These are phyloP conservation scores for Vanderwaltozyma yarrowii DNA, from an alignment of 805 yeast genomes.

Conservation along the genomic window DNA sequence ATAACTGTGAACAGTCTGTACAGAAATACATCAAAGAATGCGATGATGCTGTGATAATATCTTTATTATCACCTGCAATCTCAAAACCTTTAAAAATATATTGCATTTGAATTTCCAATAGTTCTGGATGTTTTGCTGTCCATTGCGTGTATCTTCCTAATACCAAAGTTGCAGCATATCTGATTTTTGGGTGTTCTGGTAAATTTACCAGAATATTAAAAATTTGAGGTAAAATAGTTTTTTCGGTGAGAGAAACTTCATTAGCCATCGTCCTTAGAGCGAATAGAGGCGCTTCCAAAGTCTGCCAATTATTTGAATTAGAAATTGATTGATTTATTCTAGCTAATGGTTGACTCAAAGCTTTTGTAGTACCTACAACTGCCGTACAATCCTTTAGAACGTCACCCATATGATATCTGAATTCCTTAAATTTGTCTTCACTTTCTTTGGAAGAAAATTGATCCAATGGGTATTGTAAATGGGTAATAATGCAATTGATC, in stretches of 20 bases:
- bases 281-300: conserved; percentile 81
- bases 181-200: conserved; percentile 77
- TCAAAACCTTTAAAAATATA: conserved; percentile 74
- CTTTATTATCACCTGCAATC: conserved; percentile 20
- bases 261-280: conserved; percentile 91
- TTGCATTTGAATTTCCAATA: conserved; percentile 68
- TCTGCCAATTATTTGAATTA: conserved; percentile 55
- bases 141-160: conserved; percentile 95
- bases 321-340: conserved; percentile 37
- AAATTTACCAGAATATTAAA: conserved; percentile 42
- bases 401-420: conserved; percentile 95
- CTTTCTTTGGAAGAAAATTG: conserved; percentile 64
- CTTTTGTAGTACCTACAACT: conserved; percentile 67
- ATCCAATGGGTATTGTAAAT: conserved; percentile 62
- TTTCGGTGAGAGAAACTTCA: conserved; percentile 63
- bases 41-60: conserved; percentile 73
- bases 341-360: conserved; percentile 60
- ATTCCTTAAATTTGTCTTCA: conserved; percentile 88
- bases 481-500: conserved; percentile 40
- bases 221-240: conserved; percentile 59
- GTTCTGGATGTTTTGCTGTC: conserved; percentile 81
- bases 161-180: conserved; percentile 89
- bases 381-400: conserved; percentile 94
- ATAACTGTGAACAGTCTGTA: conserved; percentile 68
- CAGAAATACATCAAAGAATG: conserved; percentile 92